Evolutionary conservation across 352 stramenopile genomes (phyloP).

Genomic region (Globisporangium takayamanum): DNA sequence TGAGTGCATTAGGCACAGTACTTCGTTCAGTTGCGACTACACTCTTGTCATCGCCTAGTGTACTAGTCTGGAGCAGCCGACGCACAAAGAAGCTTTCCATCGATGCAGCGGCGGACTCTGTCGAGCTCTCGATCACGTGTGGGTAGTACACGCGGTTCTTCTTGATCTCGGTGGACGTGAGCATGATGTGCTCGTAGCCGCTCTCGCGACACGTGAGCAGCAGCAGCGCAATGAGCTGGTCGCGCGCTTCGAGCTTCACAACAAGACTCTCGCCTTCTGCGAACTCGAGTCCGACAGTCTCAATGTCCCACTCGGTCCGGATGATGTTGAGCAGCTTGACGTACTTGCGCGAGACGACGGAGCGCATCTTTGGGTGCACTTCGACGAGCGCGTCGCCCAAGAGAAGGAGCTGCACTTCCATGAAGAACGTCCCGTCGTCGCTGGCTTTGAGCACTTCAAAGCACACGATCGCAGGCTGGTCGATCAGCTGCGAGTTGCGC

Average conservation of each 20-base stretch:
- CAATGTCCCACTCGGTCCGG: slow-evolving; percentile 41
- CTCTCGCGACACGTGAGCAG: slow-evolving; percentile 56
- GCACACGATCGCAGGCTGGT: slow-evolving; percentile 48
- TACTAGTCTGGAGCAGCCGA: slow-evolving; percentile 35
- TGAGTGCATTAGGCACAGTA: too few species aligned
- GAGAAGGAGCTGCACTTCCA: slow-evolving; percentile 62
- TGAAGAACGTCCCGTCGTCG: slow-evolving; percentile 31
- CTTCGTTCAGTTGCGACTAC: not conserved
- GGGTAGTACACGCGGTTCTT: slow-evolving; percentile 58
- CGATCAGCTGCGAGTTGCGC: slow-evolving; percentile 47
- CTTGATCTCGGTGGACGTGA: slow-evolving; percentile 34
- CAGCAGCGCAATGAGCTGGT: slow-evolving; percentile 63
- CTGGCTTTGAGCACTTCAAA: slow-evolving; percentile 58
- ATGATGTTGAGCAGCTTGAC: slow-evolving; percentile 43
- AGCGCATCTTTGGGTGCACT: slow-evolving; percentile 52
- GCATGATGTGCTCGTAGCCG: slow-evolving; percentile 41
- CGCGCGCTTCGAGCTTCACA: slow-evolving; percentile 41
- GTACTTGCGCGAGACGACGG: slow-evolving; percentile 53
- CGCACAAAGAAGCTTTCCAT: slow-evolving; percentile 57
- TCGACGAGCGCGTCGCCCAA: slow-evolving; percentile 53
- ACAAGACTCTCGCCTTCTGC: slow-evolving; percentile 48
- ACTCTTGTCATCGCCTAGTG: not conserved
- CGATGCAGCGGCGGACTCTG: slow-evolving; percentile 16
- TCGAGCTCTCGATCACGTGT: slow-evolving; percentile 26
- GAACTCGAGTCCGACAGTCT: slow-evolving; percentile 63